phyloP scores from a whole-genome alignment of 2,329 filamentous ascomycete species.

The Fusarium newnesense region DNA sequence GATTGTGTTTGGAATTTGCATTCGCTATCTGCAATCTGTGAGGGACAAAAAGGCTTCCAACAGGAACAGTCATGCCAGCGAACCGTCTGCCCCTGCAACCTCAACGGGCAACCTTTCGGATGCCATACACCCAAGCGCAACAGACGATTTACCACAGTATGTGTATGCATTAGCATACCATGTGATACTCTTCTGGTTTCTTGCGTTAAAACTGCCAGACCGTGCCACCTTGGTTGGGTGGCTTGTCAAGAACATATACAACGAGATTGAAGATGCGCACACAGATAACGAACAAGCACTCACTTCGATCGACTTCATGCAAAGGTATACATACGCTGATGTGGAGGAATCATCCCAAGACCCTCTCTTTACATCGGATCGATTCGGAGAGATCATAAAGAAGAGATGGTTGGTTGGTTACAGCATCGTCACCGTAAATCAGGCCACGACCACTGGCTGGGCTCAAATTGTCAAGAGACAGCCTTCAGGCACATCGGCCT shows the following conservation, averaged over 20 bases:
- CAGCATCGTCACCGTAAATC: conserved; percentile 79
- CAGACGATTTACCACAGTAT: conserved; percentile 89
- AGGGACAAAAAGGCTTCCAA: conserved; percentile 70
- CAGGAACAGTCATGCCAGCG: conserved; percentile 58
- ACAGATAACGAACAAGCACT: conserved; percentile 91
- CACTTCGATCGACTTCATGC: conserved; percentile 95
- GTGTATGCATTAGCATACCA: conserved; percentile 94
- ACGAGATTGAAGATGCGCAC: conserved; percentile 76
- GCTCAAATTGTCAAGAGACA: conserved; percentile 78
- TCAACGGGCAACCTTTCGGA: conserved; percentile 34
- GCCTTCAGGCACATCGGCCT: conserved; percentile 73
- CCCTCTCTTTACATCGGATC: conserved; percentile 70
- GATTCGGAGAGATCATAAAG: conserved; percentile 73
- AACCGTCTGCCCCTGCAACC: conserved; percentile 49
- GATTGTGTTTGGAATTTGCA: conserved; percentile 94
- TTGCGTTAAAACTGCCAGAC: conserved; percentile 86
- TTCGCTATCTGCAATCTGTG: conserved; percentile 91
- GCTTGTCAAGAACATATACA: conserved; percentile 89
- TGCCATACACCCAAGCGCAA: conserved; percentile 41
- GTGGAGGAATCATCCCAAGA: conserved; percentile 79
- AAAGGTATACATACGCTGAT: conserved; percentile 86
- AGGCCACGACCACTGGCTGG: conserved; percentile 72
- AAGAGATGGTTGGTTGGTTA: conserved; percentile 79
- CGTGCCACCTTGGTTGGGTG: conserved; percentile 85
- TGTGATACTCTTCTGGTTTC: conserved; percentile 96